These are phyloP conservation scores for Panicum miliaceum DNA, from an alignment of 176 grass and related monocot genomes.

Conservation along the genomic window DNA sequence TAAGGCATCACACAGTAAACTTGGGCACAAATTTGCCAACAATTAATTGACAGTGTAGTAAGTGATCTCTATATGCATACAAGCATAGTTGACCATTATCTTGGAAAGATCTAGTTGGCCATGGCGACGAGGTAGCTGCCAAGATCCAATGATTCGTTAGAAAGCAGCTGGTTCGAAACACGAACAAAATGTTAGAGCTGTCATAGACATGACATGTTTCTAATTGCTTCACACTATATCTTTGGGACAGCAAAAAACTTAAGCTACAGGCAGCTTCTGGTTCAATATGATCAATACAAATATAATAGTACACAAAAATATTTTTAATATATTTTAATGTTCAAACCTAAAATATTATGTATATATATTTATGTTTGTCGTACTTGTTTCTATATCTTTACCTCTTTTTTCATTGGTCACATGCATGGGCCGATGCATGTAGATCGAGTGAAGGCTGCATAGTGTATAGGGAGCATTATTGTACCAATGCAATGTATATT, in stretches of 20 bases:
- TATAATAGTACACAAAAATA: neutral
- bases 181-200: slow-evolving; percentile 25
- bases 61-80: neutral
- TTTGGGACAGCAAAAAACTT: neutral
- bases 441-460: too few relatives aligned
- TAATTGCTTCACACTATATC: neutral
- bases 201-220: neutral
- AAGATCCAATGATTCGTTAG: neutral
- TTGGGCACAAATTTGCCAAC: neutral
- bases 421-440: too few relatives aligned
- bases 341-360: neutral
- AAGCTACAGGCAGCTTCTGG: neutral
- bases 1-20: neutral
- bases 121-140: neutral
- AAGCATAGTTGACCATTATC: slow-evolving; percentile 16
- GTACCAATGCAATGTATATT: too few relatives aligned
- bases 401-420: neutral
- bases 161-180: neutral
- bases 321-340: neutral
- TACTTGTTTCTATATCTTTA: neutral
- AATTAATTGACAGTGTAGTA: neutral
- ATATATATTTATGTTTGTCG: neutral
- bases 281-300: neutral
- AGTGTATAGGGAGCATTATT: too few relatives aligned
- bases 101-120: slow-evolving; percentile 22